phyloP scores from a whole-genome alignment of 2,329 filamentous ascomycete species.

The Pestalotiopsis sp. region DNA sequence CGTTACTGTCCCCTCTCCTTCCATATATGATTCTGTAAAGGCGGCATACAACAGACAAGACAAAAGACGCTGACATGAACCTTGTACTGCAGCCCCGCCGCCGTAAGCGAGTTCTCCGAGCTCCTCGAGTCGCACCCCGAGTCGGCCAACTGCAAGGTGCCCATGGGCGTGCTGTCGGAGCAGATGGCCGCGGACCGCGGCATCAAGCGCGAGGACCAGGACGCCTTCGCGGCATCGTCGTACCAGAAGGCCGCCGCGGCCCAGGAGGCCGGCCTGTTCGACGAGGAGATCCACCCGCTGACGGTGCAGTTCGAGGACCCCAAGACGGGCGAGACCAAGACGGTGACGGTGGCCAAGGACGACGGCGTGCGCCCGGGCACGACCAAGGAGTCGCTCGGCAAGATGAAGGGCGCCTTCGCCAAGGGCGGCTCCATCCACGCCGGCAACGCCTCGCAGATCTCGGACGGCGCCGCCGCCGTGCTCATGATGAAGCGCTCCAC shows the following conservation, averaged over 20 bases:
- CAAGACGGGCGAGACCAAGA: conserved; percentile 84
- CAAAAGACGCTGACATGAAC: neutral
- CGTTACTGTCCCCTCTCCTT: conserved; percentile 29
- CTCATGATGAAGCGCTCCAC: conserved; percentile 94
- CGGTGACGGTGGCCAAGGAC: conserved; percentile 81
- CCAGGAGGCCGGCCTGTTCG: conserved; percentile 86
- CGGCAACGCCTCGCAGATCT: conserved; percentile 94
- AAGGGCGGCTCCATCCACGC: conserved; percentile 94
- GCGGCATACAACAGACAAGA: too few relatives aligned
- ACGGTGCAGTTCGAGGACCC: conserved; percentile 88
- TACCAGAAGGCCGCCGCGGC: conserved; percentile 90
- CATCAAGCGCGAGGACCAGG: conserved; percentile 74
- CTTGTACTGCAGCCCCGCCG: conserved; percentile 62
- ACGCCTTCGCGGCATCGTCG: conserved; percentile 90
- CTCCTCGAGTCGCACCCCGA: conserved; percentile 80
- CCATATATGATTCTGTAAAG: neutral
- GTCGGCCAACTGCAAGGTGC: conserved; percentile 93
- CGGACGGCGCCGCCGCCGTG: conserved; percentile 92
- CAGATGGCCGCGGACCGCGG: conserved; percentile 88
- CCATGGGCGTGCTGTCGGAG: conserved; percentile 94
- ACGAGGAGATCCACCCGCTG: conserved; percentile 87
- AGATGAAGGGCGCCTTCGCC: conserved; percentile 88
- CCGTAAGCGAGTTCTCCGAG: conserved; percentile 92
- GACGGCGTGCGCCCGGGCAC: conserved; percentile 87
- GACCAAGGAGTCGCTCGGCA: conserved; percentile 84